A percentile compares a stretch with the other conserved stretches of the same genome.
Conservation (phyloP, 1,139 yeast genomes). For the Blastobotrys petasosporus region DNA sequence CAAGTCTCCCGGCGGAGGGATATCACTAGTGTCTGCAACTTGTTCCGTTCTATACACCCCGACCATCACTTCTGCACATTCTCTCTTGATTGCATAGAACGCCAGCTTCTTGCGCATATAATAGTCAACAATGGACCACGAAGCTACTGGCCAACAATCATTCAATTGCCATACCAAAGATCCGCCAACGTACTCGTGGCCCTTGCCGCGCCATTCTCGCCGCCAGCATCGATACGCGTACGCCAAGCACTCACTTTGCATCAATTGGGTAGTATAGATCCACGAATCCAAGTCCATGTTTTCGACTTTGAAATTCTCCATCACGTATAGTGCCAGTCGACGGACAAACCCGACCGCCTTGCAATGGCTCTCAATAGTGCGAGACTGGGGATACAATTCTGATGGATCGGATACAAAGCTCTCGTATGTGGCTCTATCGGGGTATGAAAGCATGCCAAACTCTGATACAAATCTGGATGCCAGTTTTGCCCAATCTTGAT, state of each 20-base stretch:
- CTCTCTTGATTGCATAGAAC: constrained; percentile 44
- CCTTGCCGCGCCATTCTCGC: constrained; percentile 40
- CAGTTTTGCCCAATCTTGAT: constrained; percentile 40
- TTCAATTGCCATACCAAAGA: constrained; percentile 48
- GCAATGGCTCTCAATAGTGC: constrained; percentile 36
- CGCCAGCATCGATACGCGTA: constrained; percentile 45
- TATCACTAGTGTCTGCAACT: background rate
- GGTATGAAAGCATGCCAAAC: constrained; percentile 44
- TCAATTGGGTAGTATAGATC: constrained; percentile 46
- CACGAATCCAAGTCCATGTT: constrained; percentile 37
- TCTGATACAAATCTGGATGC: constrained; percentile 43
- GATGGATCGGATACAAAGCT: constrained; percentile 32
- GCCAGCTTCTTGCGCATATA: constrained; percentile 40
- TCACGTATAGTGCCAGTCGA: constrained; percentile 41
- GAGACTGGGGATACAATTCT: constrained; percentile 39
- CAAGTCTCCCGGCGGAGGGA: constrained; percentile 26
- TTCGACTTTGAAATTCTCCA: constrained; percentile 38
- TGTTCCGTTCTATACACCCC: constrained; percentile 36
- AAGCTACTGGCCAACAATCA: constrained; percentile 48
- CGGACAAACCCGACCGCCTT: constrained; percentile 44
- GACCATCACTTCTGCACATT: constrained; percentile 34
- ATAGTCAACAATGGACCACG: constrained; percentile 45
- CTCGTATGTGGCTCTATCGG: constrained; percentile 30
- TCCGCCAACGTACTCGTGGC: constrained; percentile 38
- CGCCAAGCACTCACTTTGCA: constrained; percentile 47